Evolutionary conservation across 257 asterid species (phyloP), one percentile per base, ranked within the genome.

Genomic region (Solanum paucissectum): DNA sequence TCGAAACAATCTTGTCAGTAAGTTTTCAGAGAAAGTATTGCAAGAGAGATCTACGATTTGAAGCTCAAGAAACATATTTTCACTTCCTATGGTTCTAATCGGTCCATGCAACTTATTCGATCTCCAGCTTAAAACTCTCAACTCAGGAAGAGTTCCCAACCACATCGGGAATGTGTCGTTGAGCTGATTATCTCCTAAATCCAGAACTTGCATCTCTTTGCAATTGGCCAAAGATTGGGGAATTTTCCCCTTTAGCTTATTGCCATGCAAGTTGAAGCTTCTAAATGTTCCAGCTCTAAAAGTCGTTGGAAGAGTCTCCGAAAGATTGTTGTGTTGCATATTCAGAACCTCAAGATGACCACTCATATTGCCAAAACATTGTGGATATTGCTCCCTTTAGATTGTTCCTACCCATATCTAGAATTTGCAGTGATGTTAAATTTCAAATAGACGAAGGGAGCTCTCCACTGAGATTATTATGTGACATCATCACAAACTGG

Each of bases 111-210:
- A 52, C 5, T 84, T 49, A 68, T 90, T 90, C 1, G 88, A 68
- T 77, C 89, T 88, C 90, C 88, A 85, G 90, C 79, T 86, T 9
- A 90, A 73, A 23, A 89, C 89, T 58, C 62, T 66, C 44, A 88
- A 40, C 32, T 85, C 25, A 25, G 87, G 90, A 37, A 87, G 89
- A 44, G 23, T 32, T 73, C 44, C 90, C 87, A 88, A 38, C 88
- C 83, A 87, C 36, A n/a, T 6, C 0, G 91, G 91, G 37, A 90
- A 88, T 37, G 87, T 75, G 46, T 82, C 90, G 23, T 32, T 87
- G 21, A 90, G 44, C 1, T 38, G 64, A 84, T 88, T 90, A 76
- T 69, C 27, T 60, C 91, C 86, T 14, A 90, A 12, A 82, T 89
- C 91, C 10, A 90, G 79, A 71, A 90, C 88, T 81, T 90, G 86